Evolutionary conservation across 805 yeast species (phyloP), one percentile per base, ranked within the genome.

Genomic region (Yarrowia alimentaria): DNA sequence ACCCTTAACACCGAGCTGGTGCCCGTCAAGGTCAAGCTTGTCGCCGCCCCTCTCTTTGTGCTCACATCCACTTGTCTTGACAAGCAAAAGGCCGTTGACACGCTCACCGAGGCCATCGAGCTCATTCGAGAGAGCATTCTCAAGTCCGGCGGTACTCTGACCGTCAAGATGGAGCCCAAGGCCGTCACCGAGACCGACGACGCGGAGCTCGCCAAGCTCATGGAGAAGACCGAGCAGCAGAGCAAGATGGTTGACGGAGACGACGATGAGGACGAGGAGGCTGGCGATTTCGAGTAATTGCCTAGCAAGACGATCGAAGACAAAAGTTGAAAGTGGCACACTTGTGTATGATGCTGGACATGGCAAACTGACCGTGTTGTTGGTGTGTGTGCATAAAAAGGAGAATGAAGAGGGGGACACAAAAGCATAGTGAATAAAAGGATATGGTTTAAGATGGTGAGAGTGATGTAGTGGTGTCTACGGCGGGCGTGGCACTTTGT

Each of bases 121-220:
- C 80, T 76, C 60, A 85, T 93, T 57, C 76, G 78, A 54, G 79
- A 77, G 60, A 74, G 81, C 43, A 89, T 93, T 62, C 77, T 76
- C 55, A 73, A 76, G 16, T 76, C 79, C 51, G 95, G 88, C 50
- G 99, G 99, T 64, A 78, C 80, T 53, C 84, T 95, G 68, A 87
- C 85, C 59, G 84, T 91, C 57, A 89, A 94, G 51, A 91, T 91
- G 97, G 91, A 95, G 61, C 98, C 99, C 65, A 91, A 90, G 80
- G 97, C 98, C 33, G 98, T 93, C 59, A 89, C 97, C 53, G 98
- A 96, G 55, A 86, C 93, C 55, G 99, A 93, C 68, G 99, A 93
- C 68, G 98, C 96, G 55, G 97, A 90, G 72, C 79, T 93, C 64
- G 95, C 89, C 70, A 96, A 95, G 55, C 78, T 93, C 58, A 81